A percentile compares a stretch with the other conserved stretches of the same genome.
Evolutionary conservation across 495 filamentous ascomycete species (phyloP).

Genomic region (Trichoderma reesei): DNA sequence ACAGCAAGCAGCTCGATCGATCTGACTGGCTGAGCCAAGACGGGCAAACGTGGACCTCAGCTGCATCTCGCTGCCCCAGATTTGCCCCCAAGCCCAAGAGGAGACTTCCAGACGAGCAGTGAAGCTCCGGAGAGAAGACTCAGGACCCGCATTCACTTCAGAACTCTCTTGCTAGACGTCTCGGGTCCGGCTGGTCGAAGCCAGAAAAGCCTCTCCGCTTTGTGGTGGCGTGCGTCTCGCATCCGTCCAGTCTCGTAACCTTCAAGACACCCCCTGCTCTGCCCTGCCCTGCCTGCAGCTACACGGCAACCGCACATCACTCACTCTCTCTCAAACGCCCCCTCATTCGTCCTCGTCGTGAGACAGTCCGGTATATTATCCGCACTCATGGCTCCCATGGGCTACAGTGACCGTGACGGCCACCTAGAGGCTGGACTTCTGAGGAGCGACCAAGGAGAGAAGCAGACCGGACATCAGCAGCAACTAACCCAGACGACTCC

Average conservation of each 20-base stretch:
- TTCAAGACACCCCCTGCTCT: slow-evolving; percentile 4
- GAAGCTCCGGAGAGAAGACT: background rate
- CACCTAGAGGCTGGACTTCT: slow-evolving; percentile 7
- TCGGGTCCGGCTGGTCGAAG: slow-evolving; percentile 1
- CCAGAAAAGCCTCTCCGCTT: slow-evolving; percentile 6
- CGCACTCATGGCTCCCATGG: slow-evolving; percentile 3
- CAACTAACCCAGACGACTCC: slow-evolving; percentile 4
- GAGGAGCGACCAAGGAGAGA: background rate
- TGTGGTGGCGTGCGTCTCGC: slow-evolving; percentile 3
- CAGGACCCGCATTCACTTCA: background rate
- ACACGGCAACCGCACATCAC: background rate
- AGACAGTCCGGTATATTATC: background rate
- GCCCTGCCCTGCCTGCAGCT: slow-evolving; percentile 4
- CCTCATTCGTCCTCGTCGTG: background rate
- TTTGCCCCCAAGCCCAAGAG: background rate
- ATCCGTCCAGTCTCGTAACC: slow-evolving; percentile 1
- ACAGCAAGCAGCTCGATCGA: background rate
- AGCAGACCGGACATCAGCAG: background rate
- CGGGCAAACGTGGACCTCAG: background rate
- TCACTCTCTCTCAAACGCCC: background rate
- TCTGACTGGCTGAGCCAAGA: background rate
- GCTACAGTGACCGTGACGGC: background rate
- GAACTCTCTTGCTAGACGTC: background rate
- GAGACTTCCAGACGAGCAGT: background rate
- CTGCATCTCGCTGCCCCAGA: background rate